These are phyloP conservation scores for Oryza rufipogon DNA, from an alignment of 176 grass and related monocot genomes.

Conservation along the genomic window DNA sequence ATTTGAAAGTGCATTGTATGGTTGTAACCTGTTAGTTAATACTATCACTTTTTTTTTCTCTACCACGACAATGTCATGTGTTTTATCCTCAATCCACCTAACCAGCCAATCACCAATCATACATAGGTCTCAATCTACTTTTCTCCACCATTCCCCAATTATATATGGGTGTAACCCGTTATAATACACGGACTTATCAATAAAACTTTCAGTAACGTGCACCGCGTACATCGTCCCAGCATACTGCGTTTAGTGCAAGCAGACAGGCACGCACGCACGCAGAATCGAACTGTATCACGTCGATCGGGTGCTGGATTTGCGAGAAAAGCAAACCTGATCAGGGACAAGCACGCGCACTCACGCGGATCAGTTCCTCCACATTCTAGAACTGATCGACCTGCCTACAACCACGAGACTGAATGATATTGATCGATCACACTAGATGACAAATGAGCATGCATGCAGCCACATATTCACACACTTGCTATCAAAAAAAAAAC, in stretches of 20 bases:
- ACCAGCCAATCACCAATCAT: too few relatives aligned
- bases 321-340: not conserved
- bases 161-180: too few relatives aligned
- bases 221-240: not conserved
- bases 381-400: not conserved
- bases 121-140: too few relatives aligned
- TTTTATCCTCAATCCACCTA: too few relatives aligned
- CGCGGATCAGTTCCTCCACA: not conserved
- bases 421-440: not conserved
- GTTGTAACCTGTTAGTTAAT: not conserved
- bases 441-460: not conserved
- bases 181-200: too few relatives aligned
- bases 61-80: too few relatives aligned
- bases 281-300: not conserved
- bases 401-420: not conserved
- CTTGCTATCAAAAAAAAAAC: too few relatives aligned
- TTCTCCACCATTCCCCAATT: too few relatives aligned
- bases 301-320: not conserved
- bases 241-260: not conserved
- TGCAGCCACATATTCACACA: not conserved
- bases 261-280: not conserved
- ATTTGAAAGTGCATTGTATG: not conserved
- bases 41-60: too few relatives aligned
- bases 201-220: not conserved
- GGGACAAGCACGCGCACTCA: not conserved